Conservation (phyloP, 345 rosid species). For the Kernera saxatilis region DNA sequence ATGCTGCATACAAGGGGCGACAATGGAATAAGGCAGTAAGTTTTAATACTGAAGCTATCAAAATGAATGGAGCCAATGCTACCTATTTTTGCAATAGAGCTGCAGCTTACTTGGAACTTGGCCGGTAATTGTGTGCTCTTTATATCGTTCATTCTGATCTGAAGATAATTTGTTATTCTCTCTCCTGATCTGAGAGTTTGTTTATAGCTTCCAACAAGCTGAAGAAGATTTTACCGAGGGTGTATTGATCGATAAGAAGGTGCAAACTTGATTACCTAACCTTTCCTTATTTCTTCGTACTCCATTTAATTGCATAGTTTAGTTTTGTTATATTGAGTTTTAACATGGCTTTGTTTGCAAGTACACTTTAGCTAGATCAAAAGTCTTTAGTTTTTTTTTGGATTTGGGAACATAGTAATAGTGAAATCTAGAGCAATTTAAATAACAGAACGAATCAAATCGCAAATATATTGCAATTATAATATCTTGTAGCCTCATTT, state of each 20-base stretch:
- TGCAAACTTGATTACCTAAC: conserved; percentile 16
- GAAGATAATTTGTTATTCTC: background rate
- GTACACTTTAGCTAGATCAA: no score
- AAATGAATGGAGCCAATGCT: conserved; percentile 60
- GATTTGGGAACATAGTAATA: no score
- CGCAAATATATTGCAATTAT: no score
- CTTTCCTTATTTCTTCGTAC: background rate
- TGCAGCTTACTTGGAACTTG: conserved; percentile 80
- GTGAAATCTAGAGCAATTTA: no score
- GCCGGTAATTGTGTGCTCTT: conserved; percentile 44
- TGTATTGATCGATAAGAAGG: conserved; percentile 82
- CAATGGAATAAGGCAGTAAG: conserved; percentile 86
- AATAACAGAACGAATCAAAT: no score
- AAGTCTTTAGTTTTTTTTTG: no score
- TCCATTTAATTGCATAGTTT: background rate
- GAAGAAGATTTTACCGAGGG: conserved; percentile 82
- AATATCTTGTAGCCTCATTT: no score
- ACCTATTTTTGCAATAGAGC: conserved; percentile 80
- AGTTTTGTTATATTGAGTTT: background rate
- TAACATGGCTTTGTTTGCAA: no score
- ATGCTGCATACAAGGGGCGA: conserved; percentile 74
- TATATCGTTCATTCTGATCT: conserved; percentile 4
- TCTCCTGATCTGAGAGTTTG: conserved; percentile 19
- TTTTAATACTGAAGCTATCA: conserved; percentile 82
- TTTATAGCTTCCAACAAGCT: conserved; percentile 75